Conservation (phyloP, 768 basidiomycete genomes). For the Lactarius tabidus region DNA sequence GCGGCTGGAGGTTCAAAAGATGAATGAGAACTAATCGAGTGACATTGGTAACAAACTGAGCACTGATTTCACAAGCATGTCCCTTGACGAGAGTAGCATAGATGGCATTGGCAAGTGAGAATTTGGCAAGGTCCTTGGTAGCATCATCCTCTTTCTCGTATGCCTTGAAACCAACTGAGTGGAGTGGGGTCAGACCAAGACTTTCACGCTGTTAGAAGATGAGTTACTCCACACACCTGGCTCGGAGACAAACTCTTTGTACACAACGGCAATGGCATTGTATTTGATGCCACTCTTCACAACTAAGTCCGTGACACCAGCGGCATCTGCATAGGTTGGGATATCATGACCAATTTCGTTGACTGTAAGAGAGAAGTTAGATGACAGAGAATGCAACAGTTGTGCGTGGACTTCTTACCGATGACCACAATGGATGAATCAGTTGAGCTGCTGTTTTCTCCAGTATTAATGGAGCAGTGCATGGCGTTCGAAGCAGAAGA, state of each 20-base stretch:
- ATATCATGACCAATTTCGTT: conserved; percentile 98
- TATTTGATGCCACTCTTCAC: conserved; percentile 79
- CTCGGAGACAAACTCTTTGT: conserved; percentile 85
- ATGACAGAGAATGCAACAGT: conserved; percentile 58
- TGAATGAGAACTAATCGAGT: not conserved
- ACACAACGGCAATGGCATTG: conserved; percentile 76
- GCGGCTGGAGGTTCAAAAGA: conserved; percentile 48
- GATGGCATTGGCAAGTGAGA: conserved; percentile 94
- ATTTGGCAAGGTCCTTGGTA: conserved; percentile 90
- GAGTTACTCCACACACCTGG: conserved; percentile 74
- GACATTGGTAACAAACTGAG: conserved; percentile 50
- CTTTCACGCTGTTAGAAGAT: not conserved
- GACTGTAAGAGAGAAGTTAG: conserved; percentile 80
- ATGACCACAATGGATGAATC: conserved; percentile 78
- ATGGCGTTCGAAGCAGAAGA: conserved; percentile 92
- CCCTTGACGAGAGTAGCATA: conserved; percentile 92
- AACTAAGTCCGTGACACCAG: conserved; percentile 90
- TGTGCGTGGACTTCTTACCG: conserved; percentile 98
- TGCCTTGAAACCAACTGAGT: conserved; percentile 80
- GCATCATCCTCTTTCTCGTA: conserved; percentile 99
- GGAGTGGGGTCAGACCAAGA: not conserved
- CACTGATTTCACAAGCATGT: conserved; percentile 92
- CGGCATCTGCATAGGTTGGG: conserved; percentile 95
- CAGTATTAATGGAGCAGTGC: conserved; percentile 61
- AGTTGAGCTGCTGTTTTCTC: conserved; percentile 45